Percentiles rank a stretch among this genome's conserved stretches.
Conservation (phyloP, 2,329 filamentous ascomycete genomes). For the Neonectria neomacrospora region DNA sequence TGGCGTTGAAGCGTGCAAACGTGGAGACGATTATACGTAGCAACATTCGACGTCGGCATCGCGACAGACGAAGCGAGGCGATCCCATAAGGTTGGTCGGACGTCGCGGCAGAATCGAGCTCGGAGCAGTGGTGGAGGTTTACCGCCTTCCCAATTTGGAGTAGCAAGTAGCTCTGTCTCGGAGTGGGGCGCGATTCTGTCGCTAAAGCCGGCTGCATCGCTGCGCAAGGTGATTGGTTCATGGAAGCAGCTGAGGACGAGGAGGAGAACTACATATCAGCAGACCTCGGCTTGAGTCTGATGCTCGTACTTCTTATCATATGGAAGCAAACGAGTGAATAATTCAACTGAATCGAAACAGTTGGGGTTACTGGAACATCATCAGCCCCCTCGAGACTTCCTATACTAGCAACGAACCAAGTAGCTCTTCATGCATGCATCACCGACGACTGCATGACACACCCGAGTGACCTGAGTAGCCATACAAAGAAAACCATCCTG, state of each 20-base stretch:
- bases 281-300: neutral
- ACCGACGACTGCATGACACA: neutral
- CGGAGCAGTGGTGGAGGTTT: constrained; percentile 1
- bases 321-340: neutral
- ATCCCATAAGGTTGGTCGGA: constrained; percentile 29
- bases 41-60: constrained; percentile 15
- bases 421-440: neutral
- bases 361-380: neutral
- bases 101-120: constrained; percentile 44
- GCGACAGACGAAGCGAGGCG: constrained; percentile 29
- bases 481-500: neutral
- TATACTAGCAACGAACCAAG: neutral
- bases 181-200: constrained; percentile 6
- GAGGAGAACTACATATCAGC: neutral
- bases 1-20: constrained; percentile 18
- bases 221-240: constrained; percentile 34
- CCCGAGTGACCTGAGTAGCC: too few relatives aligned
- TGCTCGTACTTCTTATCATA: neutral
- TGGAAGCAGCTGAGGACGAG: neutral
- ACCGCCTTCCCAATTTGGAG: constrained; percentile 43
- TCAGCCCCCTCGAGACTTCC: neutral
- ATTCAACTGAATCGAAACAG: neutral
- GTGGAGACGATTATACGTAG: constrained; percentile 24
- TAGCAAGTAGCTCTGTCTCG: neutral
- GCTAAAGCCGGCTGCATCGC: constrained; percentile 10